Conservation (phyloP, 2,329 filamentous ascomycete species). For the Penicillium sp. region DNA sequence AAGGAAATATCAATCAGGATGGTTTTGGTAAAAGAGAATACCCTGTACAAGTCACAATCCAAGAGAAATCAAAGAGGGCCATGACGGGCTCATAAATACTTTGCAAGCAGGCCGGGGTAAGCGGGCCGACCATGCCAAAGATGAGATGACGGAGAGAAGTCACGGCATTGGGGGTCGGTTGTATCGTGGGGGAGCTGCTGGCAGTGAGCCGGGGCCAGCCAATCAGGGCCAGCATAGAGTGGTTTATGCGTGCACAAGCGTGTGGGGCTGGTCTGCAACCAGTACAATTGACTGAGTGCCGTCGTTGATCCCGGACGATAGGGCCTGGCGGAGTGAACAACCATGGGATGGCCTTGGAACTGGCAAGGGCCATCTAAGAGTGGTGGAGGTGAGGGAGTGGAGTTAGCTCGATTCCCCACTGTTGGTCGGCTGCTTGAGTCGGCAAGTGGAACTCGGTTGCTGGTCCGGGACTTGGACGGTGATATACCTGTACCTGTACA, state of each 20-base stretch:
- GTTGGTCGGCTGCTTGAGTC: background rate
- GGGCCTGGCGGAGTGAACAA: slow-evolving; percentile 9
- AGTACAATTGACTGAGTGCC: slow-evolving; percentile 27
- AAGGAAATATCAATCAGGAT: background rate
- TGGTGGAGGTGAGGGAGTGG: slow-evolving; percentile 29
- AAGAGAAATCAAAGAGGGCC: slow-evolving; percentile 17
- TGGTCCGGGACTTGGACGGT: slow-evolving; percentile 27
- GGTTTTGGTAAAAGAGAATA: background rate
- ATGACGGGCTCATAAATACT: slow-evolving; percentile 35
- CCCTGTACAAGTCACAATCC: slow-evolving; percentile 12
- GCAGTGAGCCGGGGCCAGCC: slow-evolving; percentile 10
- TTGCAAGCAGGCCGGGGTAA: slow-evolving; percentile 22
- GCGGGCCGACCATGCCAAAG: slow-evolving; percentile 9
- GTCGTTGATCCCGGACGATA: slow-evolving; percentile 30
- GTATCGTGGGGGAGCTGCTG: slow-evolving; percentile 27
- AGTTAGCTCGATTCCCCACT: slow-evolving; percentile 1
- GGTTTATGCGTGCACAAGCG: background rate
- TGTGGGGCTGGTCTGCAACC: slow-evolving; percentile 17
- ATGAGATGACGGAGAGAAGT: slow-evolving; percentile 31
- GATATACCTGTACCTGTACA: background rate
- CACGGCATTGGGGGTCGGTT: slow-evolving; percentile 43
- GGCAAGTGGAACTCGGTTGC: slow-evolving; percentile 5
- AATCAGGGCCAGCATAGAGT: slow-evolving; percentile 6
- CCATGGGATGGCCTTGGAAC: background rate
- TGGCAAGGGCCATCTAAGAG: slow-evolving; percentile 31